These are phyloP conservation scores for Penstemon eatonii DNA, from an alignment of 257 asterid species.

Conservation along the genomic window DNA sequence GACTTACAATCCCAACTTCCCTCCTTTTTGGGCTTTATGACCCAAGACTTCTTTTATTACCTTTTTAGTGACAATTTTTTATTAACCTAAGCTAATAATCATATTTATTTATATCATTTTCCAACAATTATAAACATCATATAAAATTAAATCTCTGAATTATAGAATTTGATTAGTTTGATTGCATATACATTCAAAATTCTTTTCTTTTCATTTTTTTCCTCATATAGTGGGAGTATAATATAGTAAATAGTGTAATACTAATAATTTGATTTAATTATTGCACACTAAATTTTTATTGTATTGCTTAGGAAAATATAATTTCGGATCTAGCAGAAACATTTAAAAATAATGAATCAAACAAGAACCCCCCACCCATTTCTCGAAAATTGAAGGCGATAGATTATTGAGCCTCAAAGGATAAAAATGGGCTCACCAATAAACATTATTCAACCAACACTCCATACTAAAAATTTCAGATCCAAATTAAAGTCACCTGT, in stretches of 20 bases:
- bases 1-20: too few relatives aligned
- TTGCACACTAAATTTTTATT: conserved; percentile 67
- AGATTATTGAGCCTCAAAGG: conserved; percentile 79
- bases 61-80: too few relatives aligned
- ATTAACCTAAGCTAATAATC: too few relatives aligned
- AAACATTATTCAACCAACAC: conserved; percentile 72
- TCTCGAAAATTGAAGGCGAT: conserved; percentile 65
- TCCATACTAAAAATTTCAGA: conserved; percentile 59
- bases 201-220: neutral
- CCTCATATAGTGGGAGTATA: too few relatives aligned
- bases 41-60: too few relatives aligned
- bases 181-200: conserved; percentile 32
- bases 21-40: too few relatives aligned
- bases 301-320: conserved; percentile 83
- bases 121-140: conserved; percentile 34
- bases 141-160: conserved; percentile 23
- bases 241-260: too few relatives aligned
- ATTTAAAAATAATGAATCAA: conserved; percentile 56
- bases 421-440: conserved; percentile 96
- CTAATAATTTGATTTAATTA: neutral
- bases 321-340: conserved; percentile 67
- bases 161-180: conserved; percentile 1
- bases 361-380: conserved; percentile 46
- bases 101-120: neutral
- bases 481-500: too few relatives aligned